Percentiles rank a stretch among this genome's conserved stretches.
Evolutionary conservation across 2,329 filamentous ascomycete species (phyloP).

Genomic region (Hypoxylon sp.): DNA sequence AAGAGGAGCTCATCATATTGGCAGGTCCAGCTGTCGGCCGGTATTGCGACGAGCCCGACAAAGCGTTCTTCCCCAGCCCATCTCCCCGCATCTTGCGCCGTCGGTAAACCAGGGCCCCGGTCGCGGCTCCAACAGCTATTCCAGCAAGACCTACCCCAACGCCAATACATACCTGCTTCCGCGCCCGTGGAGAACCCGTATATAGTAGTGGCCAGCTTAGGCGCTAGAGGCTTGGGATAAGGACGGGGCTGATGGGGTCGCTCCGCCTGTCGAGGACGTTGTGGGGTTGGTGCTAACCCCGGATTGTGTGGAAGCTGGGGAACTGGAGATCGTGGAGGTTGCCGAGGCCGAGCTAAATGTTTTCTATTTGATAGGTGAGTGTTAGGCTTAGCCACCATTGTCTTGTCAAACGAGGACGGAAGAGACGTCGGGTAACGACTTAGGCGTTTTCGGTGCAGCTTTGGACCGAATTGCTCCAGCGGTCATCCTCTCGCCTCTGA

Average conservation of each 20-base stretch:
- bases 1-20: slow-evolving; percentile 1
- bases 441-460: slow-evolving; percentile 11
- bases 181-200: slow-evolving; percentile 18
- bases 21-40: slow-evolving; percentile 10
- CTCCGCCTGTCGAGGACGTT: slow-evolving; percentile 6
- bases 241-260: slow-evolving; percentile 1
- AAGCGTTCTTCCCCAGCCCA: neutral
- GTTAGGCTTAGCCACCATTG: neutral
- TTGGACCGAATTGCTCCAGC: slow-evolving; percentile 7
- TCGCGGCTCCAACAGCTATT: slow-evolving; percentile 11
- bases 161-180: slow-evolving; percentile 29
- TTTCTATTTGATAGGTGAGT: slow-evolving; percentile 19
- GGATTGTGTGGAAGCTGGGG: slow-evolving; percentile 31
- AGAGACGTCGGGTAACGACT: slow-evolving; percentile 12
- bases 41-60: slow-evolving; percentile 22
- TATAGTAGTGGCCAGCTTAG: neutral
- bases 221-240: slow-evolving; percentile 11
- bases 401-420: slow-evolving; percentile 8
- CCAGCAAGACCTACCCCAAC: slow-evolving; percentile 29
- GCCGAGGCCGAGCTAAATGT: slow-evolving; percentile 28
- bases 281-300: slow-evolving; percentile 18
- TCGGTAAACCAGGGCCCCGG: slow-evolving; percentile 6
- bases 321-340: slow-evolving; percentile 24
- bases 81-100: slow-evolving; percentile 9
- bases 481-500: neutral